These are phyloP conservation scores for Xylariaceae sp. DNA, from an alignment of 2,329 filamentous ascomycete genomes.

Conservation along the genomic window DNA sequence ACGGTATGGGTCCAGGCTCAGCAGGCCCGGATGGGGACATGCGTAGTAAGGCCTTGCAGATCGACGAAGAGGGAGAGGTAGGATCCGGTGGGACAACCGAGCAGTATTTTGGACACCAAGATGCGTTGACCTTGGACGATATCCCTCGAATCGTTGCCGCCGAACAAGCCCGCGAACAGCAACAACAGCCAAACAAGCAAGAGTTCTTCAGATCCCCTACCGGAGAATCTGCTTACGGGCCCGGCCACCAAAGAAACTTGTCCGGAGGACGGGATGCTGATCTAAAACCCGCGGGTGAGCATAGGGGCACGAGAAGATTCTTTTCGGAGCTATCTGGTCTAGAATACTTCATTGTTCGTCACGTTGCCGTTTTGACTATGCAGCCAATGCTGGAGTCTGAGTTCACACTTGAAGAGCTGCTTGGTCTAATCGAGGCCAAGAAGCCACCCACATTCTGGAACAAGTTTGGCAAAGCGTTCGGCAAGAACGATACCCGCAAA, in stretches of 20 bases:
- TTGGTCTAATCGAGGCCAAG: slow-evolving; percentile 86
- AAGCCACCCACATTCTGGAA: slow-evolving; percentile 93
- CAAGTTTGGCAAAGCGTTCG: slow-evolving; percentile 91
- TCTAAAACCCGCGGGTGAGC: slow-evolving; percentile 45
- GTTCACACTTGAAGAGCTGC: slow-evolving; percentile 88
- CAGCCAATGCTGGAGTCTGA: slow-evolving; percentile 84
- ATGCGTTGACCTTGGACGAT: slow-evolving; percentile 89
- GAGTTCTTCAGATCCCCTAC: slow-evolving; percentile 55
- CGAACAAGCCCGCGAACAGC: slow-evolving; percentile 88
- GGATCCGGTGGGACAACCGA: slow-evolving; percentile 67
- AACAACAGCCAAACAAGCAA: slow-evolving; percentile 75
- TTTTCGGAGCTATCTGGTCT: slow-evolving; percentile 93
- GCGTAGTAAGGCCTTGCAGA: slow-evolving; percentile 59
- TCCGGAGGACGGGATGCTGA: slow-evolving; percentile 49
- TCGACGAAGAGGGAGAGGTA: slow-evolving; percentile 71
- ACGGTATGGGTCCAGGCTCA: slow-evolving; percentile 67
- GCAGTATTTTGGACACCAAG: slow-evolving; percentile 81
- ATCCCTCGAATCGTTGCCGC: slow-evolving; percentile 94
- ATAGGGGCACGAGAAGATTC: slow-evolving; percentile 65
- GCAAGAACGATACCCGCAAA: slow-evolving; percentile 73
- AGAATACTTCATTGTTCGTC: slow-evolving; percentile 95
- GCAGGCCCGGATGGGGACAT: slow-evolving; percentile 54
- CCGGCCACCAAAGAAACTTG: slow-evolving; percentile 62
- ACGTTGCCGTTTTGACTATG: slow-evolving; percentile 91
- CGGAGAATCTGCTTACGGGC: slow-evolving; percentile 58